Conservation (phyloP, 371 early-diverging fungal species). For the Synchytrium microbalum region DNA sequence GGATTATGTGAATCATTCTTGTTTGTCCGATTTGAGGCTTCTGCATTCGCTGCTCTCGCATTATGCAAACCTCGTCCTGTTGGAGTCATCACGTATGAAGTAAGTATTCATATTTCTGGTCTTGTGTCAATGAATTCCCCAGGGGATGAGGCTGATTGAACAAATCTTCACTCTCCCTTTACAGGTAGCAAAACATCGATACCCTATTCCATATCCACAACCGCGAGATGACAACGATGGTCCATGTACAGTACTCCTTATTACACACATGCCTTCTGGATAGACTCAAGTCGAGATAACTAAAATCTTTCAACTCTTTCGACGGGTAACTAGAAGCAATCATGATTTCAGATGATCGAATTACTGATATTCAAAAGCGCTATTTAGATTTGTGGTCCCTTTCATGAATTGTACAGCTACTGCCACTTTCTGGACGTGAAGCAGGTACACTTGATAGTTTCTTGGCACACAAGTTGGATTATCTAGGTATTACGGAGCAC, state of each 20-base stretch:
- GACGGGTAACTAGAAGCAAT: slow-evolving; percentile 17
- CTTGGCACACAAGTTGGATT: too few relatives aligned
- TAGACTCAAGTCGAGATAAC: slow-evolving; percentile 27
- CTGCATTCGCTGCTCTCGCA: slow-evolving; percentile 5
- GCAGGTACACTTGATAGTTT: too few relatives aligned
- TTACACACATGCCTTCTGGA: slow-evolving; percentile 35
- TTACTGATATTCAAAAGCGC: background rate
- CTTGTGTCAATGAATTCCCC: too few relatives aligned
- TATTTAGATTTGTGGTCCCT: slow-evolving; percentile 24
- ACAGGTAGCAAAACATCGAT: slow-evolving; percentile 17
- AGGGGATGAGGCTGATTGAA: too few relatives aligned
- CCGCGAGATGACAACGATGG: slow-evolving; percentile 21
- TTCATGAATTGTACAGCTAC: slow-evolving; percentile 34
- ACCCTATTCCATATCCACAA: slow-evolving; percentile 32
- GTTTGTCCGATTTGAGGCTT: slow-evolving; percentile 18
- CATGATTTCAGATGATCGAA: background rate
- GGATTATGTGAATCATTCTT: slow-evolving; percentile 23
- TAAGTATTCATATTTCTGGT: too few relatives aligned
- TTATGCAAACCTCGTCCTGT: slow-evolving; percentile 9
- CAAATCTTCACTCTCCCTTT: background rate
- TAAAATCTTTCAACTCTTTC: slow-evolving; percentile 24
- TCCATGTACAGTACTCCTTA: slow-evolving; percentile 18
- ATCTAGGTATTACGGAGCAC: too few relatives aligned
- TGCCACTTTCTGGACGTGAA: slow-evolving; percentile 14
- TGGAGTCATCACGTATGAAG: slow-evolving; percentile 19